Evolutionary conservation across 176 grass and related monocot species (phyloP).

Genomic region (Oryza longistaminata): DNA sequence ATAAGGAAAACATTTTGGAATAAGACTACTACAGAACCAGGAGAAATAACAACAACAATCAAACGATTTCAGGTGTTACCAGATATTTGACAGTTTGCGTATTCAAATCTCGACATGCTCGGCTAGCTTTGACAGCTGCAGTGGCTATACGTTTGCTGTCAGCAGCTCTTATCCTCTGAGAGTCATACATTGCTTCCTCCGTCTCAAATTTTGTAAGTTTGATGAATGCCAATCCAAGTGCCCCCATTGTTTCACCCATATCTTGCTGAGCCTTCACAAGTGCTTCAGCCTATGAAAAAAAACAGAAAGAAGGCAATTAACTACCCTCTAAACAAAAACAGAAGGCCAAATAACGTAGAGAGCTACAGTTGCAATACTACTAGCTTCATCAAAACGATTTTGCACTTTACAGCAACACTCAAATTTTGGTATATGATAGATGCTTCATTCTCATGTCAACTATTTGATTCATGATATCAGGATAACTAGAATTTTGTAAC

Average conservation of each 20-base stretch:
- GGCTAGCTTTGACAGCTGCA: constrained; percentile 94
- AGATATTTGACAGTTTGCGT: constrained; percentile 95
- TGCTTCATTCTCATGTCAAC: not conserved
- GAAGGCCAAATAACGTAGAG: not conserved
- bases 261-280: constrained; percentile 97
- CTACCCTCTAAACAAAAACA: not conserved
- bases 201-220: constrained; percentile 93
- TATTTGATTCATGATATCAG: constrained; percentile 23
- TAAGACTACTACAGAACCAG: constrained; percentile 11
- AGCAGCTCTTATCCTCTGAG: constrained; percentile 79
- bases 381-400: not conserved
- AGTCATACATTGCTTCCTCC: constrained; percentile 71
- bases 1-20: constrained; percentile 31
- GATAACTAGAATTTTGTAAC: not conserved
- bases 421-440: not conserved
- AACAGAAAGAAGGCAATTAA: constrained; percentile 7
- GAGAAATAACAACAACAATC: constrained; percentile 10
- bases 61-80: constrained; percentile 42
- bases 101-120: constrained; percentile 93
- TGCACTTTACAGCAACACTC: not conserved
- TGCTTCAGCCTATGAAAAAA: constrained; percentile 68
- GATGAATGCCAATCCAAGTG: constrained; percentile 90
- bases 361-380: constrained; percentile 15
- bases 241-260: constrained; percentile 97
- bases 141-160: constrained; percentile 86